These are phyloP conservation scores for Epichloe uncinata DNA, from an alignment of 2,329 filamentous ascomycete genomes.

Conservation along the genomic window DNA sequence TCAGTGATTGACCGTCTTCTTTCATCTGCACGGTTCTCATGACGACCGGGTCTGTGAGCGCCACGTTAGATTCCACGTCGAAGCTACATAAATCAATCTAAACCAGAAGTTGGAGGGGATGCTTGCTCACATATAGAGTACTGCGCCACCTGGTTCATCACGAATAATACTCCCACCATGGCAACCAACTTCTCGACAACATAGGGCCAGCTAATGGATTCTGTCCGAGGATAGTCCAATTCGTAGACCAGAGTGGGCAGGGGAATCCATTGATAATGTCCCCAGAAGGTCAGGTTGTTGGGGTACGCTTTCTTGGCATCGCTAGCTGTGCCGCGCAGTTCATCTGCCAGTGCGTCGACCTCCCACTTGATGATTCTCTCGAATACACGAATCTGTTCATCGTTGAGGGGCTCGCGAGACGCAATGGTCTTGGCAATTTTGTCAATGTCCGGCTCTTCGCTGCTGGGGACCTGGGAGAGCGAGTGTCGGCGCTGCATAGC, in stretches of 20 bases:
- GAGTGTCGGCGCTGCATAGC: conserved; percentile 30
- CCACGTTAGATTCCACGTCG: conserved; percentile 3
- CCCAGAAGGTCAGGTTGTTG: conserved; percentile 49
- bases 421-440: conserved; percentile 49
- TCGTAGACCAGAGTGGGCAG: conserved; percentile 71
- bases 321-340: conserved; percentile 50
- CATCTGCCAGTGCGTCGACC: conserved; percentile 48
- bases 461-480: conserved; percentile 16
- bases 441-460: conserved; percentile 41
- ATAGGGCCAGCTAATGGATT: conserved; percentile 60
- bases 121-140: conserved; percentile 47
- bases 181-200: conserved; percentile 59
- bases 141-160: conserved; percentile 70
- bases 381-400: conserved; percentile 50
- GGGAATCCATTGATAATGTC: conserved; percentile 60
- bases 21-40: conserved; percentile 54
- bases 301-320: conserved; percentile 44
- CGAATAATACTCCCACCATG: conserved; percentile 57
- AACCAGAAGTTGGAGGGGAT: too few species aligned
- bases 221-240: conserved; percentile 57
- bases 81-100: background rate
- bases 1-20: conserved; percentile 47
- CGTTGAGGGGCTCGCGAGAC: conserved; percentile 43
- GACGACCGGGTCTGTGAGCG: conserved; percentile 48
- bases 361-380: conserved; percentile 53